phyloP scores from a whole-genome alignment of 2,329 filamentous ascomycete genomes.

The Leptographium radiaticola region DNA sequence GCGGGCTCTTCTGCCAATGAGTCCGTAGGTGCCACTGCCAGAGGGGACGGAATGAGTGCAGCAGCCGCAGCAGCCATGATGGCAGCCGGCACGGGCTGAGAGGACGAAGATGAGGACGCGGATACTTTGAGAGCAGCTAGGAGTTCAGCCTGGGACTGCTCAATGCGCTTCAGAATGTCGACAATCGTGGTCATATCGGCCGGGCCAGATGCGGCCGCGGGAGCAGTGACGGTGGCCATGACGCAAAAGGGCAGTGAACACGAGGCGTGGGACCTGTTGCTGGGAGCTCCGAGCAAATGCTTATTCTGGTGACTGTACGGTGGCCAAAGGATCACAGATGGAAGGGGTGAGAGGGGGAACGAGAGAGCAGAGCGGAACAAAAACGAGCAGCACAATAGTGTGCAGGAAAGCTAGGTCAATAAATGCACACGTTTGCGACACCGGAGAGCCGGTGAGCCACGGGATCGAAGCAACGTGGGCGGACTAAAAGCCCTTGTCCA shows the following conservation, averaged over 20 bases:
- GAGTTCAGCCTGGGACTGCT: conserved; percentile 27
- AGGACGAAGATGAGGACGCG: conserved; percentile 1
- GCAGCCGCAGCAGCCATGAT: background rate
- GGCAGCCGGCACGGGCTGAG: background rate
- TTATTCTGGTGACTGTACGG: too few species aligned
- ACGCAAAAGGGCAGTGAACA: background rate
- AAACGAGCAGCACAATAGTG: too few species aligned
- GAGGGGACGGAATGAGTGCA: background rate
- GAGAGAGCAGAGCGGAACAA: too few species aligned
- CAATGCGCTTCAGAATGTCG: conserved; percentile 21
- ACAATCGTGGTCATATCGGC: conserved; percentile 21
- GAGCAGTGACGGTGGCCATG: conserved; percentile 11
- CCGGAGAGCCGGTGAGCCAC: too few species aligned
- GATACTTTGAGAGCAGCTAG: conserved; percentile 23
- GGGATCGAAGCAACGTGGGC: background rate
- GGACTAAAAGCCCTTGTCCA: background rate
- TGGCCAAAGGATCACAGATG: too few species aligned
- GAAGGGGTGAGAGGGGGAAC: too few species aligned
- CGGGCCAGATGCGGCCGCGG: background rate
- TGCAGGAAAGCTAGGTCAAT: too few species aligned
- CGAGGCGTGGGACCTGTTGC: too few species aligned
- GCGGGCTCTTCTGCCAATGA: conserved; percentile 13
- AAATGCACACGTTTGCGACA: too few species aligned
- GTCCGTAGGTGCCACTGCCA: background rate
- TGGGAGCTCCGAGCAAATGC: too few species aligned